Base-by-base conservation (phyloP, 202 grass and related monocot species). In the Carex arenaria region DNA sequence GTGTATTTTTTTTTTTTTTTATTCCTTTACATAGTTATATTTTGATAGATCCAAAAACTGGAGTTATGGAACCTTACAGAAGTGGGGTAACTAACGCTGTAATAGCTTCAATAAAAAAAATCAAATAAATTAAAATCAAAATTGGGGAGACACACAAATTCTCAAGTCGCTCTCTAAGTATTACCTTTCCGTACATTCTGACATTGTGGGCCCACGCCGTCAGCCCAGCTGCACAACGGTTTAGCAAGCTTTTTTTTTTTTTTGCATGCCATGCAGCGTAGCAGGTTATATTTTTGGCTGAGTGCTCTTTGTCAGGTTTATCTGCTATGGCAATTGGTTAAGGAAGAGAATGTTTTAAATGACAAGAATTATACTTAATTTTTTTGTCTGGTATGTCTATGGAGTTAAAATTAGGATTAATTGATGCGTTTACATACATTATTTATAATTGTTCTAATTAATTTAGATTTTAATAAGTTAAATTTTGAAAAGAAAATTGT, bases 151-250 rank as follows among this genome's bases (percentile, higher is more conserved):
- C 38, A 69, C 3, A 30, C 61, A 67, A 20, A 49, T 54, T 23
- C 79, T 82, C 47, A 45, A 54, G 79, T 82, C 79, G 61, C 80
- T 53, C 23, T 82, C 80, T 53, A 13, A 0, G 10, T 72, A 8
- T 19, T 4, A 14, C 10, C 3, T 67, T 82, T 82, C 40, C 80
- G 80, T 82, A 82, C 42, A 36, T 51, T 81, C 42, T 69, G 62
- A 6, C 28, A 9, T 34, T 52, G 80, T 67, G 64, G 80, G 80
- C 43, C 64, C 43, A 40, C 63, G 26, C 73, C 30, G 38, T 81
- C 78, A 64, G 61, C 14, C 1, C 61, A 64, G 62, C 61, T 81
- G 36, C 59, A 23, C 15, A 57, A 64, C 9, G 59, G 61, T 23
- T 81, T 62, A 17, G 28, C 65, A n/a, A 54, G 23, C 51, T 26